A percentile compares a stretch with the other conserved stretches of the same genome.
These are phyloP conservation scores for Heterobasidion irregulare DNA, from an alignment of 1,284 basidiomycete genomes.

Conservation along the genomic window DNA sequence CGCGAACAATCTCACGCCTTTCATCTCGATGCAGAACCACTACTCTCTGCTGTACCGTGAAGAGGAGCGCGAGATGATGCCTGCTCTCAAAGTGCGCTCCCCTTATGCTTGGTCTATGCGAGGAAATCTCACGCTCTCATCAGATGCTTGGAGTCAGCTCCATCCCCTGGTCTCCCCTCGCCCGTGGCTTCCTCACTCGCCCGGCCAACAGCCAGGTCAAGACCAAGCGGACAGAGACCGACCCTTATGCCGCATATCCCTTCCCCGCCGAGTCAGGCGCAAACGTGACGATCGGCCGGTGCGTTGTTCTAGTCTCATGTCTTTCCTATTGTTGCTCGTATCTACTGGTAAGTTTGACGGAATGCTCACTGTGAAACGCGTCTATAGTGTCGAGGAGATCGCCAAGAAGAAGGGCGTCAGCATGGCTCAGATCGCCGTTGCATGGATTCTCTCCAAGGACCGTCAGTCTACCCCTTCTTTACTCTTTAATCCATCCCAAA, in stretches of 20 bases:
- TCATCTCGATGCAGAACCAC: slow-evolving; percentile 8
- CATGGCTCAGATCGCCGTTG: slow-evolving; percentile 3
- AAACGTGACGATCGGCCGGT: not conserved
- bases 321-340: not conserved
- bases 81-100: not conserved
- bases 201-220: not conserved
- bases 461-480: not conserved
- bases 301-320: not conserved
- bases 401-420: not conserved
- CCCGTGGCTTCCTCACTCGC: not conserved
- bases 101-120: not conserved
- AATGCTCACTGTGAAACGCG: not conserved
- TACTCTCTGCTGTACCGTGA: slow-evolving; percentile 6
- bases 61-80: slow-evolving; percentile 8
- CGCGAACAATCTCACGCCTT: slow-evolving; percentile 6
- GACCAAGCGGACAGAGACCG: not conserved
- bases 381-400: slow-evolving; percentile 1
- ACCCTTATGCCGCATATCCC: not conserved
- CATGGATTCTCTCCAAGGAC: slow-evolving; percentile 1
- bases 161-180: slow-evolving; percentile 2
- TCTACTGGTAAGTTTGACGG: not conserved
- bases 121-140: not conserved
- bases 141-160: slow-evolving; percentile 1
- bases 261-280: not conserved
- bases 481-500: not conserved